Evolutionary conservation across 768 basidiomycete genomes (phyloP).

Genomic region (Boletus rubroflammeus): DNA sequence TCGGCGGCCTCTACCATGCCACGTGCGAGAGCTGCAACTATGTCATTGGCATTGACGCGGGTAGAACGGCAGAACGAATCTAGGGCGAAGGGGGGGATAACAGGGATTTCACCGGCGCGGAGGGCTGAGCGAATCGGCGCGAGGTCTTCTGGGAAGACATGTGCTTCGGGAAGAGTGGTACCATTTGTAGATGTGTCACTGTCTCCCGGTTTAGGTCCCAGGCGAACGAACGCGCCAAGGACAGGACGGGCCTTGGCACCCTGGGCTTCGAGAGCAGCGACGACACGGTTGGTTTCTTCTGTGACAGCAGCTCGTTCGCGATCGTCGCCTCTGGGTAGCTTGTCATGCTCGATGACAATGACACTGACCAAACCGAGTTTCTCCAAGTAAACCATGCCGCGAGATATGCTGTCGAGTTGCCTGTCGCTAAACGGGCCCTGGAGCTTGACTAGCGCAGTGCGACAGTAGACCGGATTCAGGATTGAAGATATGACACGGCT

Average conservation of each 20-base stretch:
- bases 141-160: slow-evolving; percentile 77
- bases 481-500: slow-evolving; percentile 67
- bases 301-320: slow-evolving; percentile 64
- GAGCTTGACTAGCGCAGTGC: slow-evolving; percentile 93
- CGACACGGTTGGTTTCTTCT: slow-evolving; percentile 84
- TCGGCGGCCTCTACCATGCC: slow-evolving; percentile 69
- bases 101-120: slow-evolving; percentile 92
- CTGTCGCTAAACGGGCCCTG: slow-evolving; percentile 94
- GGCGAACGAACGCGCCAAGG: slow-evolving; percentile 78
- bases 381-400: slow-evolving; percentile 92
- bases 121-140: slow-evolving; percentile 85
- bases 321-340: slow-evolving; percentile 60
- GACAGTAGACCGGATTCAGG: slow-evolving; percentile 76
- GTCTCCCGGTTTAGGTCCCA: slow-evolving; percentile 70
- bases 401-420: slow-evolving; percentile 90
- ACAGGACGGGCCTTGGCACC: slow-evolving; percentile 87
- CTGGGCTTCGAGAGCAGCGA: slow-evolving; percentile 75
- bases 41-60: slow-evolving; percentile 82
- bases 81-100: slow-evolving; percentile 88
- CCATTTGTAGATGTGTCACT: slow-evolving; percentile 28
- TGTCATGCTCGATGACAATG: slow-evolving; percentile 90
- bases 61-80: slow-evolving; percentile 87
- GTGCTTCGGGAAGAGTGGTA: slow-evolving; percentile 61
- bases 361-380: slow-evolving; percentile 95
- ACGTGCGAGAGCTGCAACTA: slow-evolving; percentile 80